Base-by-base conservation (phyloP, 2,329 filamentous ascomycete genomes). In the Colletotrichum karsti region DNA sequence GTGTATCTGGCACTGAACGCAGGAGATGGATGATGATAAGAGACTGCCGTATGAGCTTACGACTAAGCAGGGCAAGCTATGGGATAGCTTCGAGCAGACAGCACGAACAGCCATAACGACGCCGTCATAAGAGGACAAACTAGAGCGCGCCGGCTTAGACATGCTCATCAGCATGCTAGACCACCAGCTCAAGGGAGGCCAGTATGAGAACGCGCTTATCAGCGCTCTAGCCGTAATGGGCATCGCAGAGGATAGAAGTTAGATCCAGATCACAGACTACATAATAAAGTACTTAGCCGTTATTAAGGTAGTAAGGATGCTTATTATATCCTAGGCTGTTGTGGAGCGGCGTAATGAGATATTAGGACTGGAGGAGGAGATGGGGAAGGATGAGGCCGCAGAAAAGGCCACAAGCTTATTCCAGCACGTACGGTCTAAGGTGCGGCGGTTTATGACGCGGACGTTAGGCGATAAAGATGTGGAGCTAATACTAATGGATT, bases 401-500 rank as follows among this genome's bases (percentile, higher is more conserved):
- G 62, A 69, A 3, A 26, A 30, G 42, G 61, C 24, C 6, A 18
- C 12, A 24, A 44, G 61, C 7, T 24, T 71, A 18, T 72, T 69
- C 48, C 13, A 22, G 10, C 53, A 62, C 10, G 58, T 70, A 4
- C 39, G 51, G 4, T 7, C 13, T 1, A 66, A 65, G 48, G 53
- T 67, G 24, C 46, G 61, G 51, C 61, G 69, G 39, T 73, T 71
- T 37, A 72, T 72, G 48, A 73, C 56, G 7, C 26, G 33, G 26
- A 69, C 41, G 13, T 22, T 50, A 10, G 51, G 44, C 2, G 28
- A 22, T 5, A 20, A 8, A 1, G 30, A 69, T 5, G 48, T 20
- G 6, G 54, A 61, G 26, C 67, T 54, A 15, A 69, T 33, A 7
- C 69, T 61, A 42, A 71, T 72, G 50, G 64, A 72, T 51, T 72